phyloP scores from a whole-genome alignment of 768 basidiomycete genomes.

The Suillus clintonianus region DNA sequence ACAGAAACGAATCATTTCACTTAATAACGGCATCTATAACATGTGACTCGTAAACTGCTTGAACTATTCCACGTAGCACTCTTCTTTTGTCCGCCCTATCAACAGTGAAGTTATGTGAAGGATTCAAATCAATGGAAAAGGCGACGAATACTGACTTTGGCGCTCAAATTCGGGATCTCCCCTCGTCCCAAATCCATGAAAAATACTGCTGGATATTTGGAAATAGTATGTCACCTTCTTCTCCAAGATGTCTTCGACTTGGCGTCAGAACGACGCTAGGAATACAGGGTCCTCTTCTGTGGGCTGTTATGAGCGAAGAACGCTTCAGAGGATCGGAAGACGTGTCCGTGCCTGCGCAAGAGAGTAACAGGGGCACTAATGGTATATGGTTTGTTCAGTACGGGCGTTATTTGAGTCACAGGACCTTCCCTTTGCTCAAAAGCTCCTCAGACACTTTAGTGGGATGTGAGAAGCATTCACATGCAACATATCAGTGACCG shows the following conservation, averaged over 20 bases:
- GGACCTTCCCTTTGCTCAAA: constrained; percentile 49
- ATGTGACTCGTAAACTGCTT: constrained; percentile 40
- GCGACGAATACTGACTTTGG: constrained; percentile 15
- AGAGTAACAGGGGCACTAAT: constrained; percentile 53
- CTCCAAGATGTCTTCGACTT: constrained; percentile 55
- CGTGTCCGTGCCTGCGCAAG: constrained; percentile 49
- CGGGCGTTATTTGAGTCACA: not conserved
- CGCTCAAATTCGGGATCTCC: constrained; percentile 25
- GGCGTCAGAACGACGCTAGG: constrained; percentile 48
- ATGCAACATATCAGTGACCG: constrained; percentile 45
- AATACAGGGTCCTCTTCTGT: constrained; percentile 57
- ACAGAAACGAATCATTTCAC: not conserved
- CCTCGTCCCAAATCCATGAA: constrained; percentile 38
- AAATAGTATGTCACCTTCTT: constrained; percentile 54
- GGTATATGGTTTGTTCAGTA: not conserved
- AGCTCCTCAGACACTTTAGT: constrained; percentile 48
- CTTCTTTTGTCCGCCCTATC: constrained; percentile 63
- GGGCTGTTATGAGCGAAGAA: not conserved
- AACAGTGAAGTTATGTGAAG: not conserved
- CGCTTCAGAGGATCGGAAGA: not conserved
- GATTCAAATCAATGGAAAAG: not conserved
- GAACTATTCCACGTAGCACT: constrained; percentile 57
- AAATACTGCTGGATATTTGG: constrained; percentile 52
- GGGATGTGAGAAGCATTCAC: constrained; percentile 54
- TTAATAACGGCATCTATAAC: not conserved